Evolutionary conservation across 495 filamentous ascomycete genomes (phyloP).

Genomic region (Letharia columbiana): DNA sequence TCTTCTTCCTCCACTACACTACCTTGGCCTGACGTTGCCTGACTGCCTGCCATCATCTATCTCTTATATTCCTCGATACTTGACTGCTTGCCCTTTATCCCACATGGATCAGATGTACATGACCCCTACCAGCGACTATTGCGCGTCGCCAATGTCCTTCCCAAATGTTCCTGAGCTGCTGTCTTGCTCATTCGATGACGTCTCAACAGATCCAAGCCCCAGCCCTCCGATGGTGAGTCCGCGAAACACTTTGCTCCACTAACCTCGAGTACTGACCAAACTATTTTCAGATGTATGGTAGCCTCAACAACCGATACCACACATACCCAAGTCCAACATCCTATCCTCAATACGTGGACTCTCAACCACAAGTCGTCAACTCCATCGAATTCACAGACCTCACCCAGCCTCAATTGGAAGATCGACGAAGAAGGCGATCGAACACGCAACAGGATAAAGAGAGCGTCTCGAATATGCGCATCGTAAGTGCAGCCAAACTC

Average conservation of each 20-base stretch:
- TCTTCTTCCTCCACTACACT: neutral
- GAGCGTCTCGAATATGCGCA: slow-evolving; percentile 26
- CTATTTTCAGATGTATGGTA: slow-evolving; percentile 16
- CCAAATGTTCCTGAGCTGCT: slow-evolving; percentile 23
- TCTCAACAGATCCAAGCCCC: slow-evolving; percentile 25
- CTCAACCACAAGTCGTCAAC: slow-evolving; percentile 21
- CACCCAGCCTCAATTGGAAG: slow-evolving; percentile 23
- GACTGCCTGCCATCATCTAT: neutral
- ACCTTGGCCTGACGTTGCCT: neutral
- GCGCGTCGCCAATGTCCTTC: slow-evolving; percentile 21
- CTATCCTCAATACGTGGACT: slow-evolving; percentile 18
- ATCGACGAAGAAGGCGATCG: slow-evolving; percentile 24
- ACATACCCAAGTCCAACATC: slow-evolving; percentile 11
- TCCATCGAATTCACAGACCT: slow-evolving; percentile 29
- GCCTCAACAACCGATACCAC: slow-evolving; percentile 17
- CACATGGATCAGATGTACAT: slow-evolving; percentile 20
- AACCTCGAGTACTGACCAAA: neutral
- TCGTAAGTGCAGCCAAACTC: slow-evolving; percentile 17
- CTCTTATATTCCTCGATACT: neutral
- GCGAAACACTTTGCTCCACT: neutral
- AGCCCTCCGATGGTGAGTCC: slow-evolving; percentile 24
- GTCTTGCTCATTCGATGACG: slow-evolving; percentile 23
- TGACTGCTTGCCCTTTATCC: slow-evolving; percentile 1
- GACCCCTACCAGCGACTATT: slow-evolving; percentile 13
- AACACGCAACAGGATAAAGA: slow-evolving; percentile 25